Evolutionary conservation across 164 flowering plant genomes (phyloP), one percentile per base, ranked within the genome.

Genomic region (Hamamelis virginiana): DNA sequence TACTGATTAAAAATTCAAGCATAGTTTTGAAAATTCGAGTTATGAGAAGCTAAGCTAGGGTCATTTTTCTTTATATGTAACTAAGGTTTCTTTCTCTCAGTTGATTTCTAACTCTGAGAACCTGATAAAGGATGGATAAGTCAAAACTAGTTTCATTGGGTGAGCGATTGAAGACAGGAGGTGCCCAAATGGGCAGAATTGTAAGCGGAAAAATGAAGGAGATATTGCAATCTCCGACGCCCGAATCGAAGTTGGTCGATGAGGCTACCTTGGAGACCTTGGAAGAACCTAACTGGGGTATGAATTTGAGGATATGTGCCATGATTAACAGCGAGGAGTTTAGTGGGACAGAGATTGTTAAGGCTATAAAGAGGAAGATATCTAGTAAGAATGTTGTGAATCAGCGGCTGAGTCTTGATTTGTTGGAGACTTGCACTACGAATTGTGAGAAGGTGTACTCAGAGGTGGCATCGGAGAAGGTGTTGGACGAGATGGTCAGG

Each of bases 401-500:
- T 55, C 96, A 86, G 68, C 76, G 79, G 65, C 75, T 91, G 69
- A 75, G 84, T 63, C 85, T 94, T 48, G 98, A 90, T 66, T 77
- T 94, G 72, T 66, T 94, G 74, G 98, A 94, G 77, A 72, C 87
- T 25, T 84, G 87, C 59, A 78, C 91, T 9, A 85, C 85, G 86
- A 94, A 91, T 68, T 94, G 98, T 64, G 96, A 94, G 71, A 91
- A 91, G 85, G 94, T 91, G 41, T 89, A 85, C 73, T 90, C 94
- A 0, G 92, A 85, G 75, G 83, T 94, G 48, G 98, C 97, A 13
- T 91, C 98, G 21, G 97, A 91, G 84, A 91, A 85, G 79, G 84
- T 94, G 60, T 70, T 94, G 85, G 98, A 94, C 48, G 97, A 94
- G 74, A 90, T 94, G 94, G 90, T 90, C 68, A 84, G 59, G 83